Conservation (phyloP, 1,284 basidiomycete species). For the Cutaneotrichosporon curvatum region DNA sequence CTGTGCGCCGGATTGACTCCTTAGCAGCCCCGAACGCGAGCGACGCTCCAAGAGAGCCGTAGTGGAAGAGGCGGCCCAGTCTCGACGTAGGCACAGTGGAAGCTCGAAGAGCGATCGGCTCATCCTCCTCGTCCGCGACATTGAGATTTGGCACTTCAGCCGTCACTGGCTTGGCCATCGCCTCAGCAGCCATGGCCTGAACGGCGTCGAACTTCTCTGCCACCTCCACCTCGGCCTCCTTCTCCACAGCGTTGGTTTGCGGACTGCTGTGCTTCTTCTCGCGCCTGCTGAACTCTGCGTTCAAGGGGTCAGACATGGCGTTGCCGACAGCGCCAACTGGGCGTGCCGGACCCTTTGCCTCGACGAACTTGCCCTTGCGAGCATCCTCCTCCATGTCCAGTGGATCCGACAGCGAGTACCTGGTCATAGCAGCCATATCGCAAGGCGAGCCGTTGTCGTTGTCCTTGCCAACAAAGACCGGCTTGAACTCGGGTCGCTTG, state of each 20-base stretch:
- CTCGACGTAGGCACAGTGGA: conserved; percentile 71
- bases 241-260: too few species aligned
- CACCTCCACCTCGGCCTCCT: too few species aligned
- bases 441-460: not conserved
- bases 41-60: conserved; percentile 57
- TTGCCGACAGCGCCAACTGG: not conserved
- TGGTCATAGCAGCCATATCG: not conserved
- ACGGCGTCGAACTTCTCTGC: conserved; percentile 1
- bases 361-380: not conserved
- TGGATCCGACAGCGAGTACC: not conserved
- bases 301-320: too few species aligned
- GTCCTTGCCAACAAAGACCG: not conserved
- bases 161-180: too few species aligned
- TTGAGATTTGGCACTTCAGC: not conserved
- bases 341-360: not conserved
- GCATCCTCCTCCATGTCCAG: not conserved
- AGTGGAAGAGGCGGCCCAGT: conserved; percentile 80
- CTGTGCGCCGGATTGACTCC: conserved; percentile 46
- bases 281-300: too few species aligned
- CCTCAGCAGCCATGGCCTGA: not conserved
- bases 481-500: not conserved
- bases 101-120: conserved; percentile 35
- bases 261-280: too few species aligned
- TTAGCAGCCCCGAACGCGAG: conserved; percentile 48
- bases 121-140: conserved; percentile 11